Evolutionary conservation across 257 asterid genomes (phyloP), one percentile per base, ranked within the genome.

Genomic region (Euphrasia confusa): DNA sequence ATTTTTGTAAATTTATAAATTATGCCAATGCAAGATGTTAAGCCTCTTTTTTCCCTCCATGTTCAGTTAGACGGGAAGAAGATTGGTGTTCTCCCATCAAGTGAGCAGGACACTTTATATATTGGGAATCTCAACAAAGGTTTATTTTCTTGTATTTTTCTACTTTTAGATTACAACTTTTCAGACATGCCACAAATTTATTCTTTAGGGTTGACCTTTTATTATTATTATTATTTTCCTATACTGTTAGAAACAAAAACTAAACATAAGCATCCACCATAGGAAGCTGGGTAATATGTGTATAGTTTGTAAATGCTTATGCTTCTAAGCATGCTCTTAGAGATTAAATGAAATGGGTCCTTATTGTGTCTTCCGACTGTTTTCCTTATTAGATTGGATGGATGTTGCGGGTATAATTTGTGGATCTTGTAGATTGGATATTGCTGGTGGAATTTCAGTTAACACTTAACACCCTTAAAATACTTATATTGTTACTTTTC

Each of bases 51-150:
- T 35, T 35, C 13, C 32, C 53, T 58, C 58, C 40, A 32, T 67
- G 13, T 37, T 73, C 95, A 90, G 98, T 58, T 90, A 48, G 86
- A 88, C 35, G 98, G 98, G 15, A 87, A 81, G 87, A 79, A 80
- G 78, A 83, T 90, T 64, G 95, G 96, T 61, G 85, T 90, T 73
- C 88, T 81, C 58, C 96, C 89, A 67, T 87, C 98, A 65, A 71
- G 69, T 26, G 90, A 83, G 86, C 96, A 83, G 68, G 81, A 78
- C 59, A 84, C 89, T 24, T 75, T 90, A 45, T 88, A 81, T 79
- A 56, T 90, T 28, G 98, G 96, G 59, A 87, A 88, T 76, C 86
- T 90, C 57, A 78, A 85, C 80, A 90, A 87, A 90, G 98, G 98
- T 90, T 79, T 60, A 81, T 64, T 63, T 53, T 68, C 44, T 64